Base-by-base conservation (phyloP, 1,284 basidiomycete genomes). In the Macrocystidia cucumis region DNA sequence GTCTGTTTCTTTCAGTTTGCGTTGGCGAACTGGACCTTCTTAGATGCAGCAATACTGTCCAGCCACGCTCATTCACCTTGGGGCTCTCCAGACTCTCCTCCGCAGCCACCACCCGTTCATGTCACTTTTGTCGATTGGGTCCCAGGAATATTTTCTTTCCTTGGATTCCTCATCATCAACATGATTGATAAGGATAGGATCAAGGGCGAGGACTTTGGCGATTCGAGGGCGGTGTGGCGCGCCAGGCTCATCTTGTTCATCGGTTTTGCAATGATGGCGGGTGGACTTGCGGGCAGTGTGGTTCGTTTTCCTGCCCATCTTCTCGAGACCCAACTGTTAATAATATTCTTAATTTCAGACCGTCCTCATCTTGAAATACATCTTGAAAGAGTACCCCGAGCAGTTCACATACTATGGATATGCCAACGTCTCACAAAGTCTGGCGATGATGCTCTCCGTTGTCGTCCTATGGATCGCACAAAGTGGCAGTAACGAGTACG, bases 221-320 rank as follows among this genome's bases (percentile, higher is more conserved):
- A 91, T 47, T 68, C 83, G 0, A 66, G 78, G 4, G 86, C 90
- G 1, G 90, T 93, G 11, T 95, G 91, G 88, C 72, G 89, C 42
- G 92, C 93, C 2, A 67, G 92, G 22, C 62, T 95, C 42, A 79
- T 95, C 48, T 62, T 98, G 47, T 98, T 98, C 61, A 75, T 98
- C 43, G 95, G 95, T 0, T 97, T 98, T 52, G 92, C 95, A 0
- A 61, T 98, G 34, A 91, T 98, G 89, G 93, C 93, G 0, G 93
- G 93, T 17, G 95, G 93, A 1, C 60, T 98, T 34, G 93, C 93
- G 8, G 93, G 93, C 29, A 92, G 89, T 52, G 74, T 95, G 50
- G 90, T 92, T 52, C 52, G 88, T 78, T 9, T 3, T 14, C 24
- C 13, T 29, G 9, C 27, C 43, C 13, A 20, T 23, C 3, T 43